Conservation (phyloP, 768 basidiomycete genomes). For the Dioszegia hungarica region DNA sequence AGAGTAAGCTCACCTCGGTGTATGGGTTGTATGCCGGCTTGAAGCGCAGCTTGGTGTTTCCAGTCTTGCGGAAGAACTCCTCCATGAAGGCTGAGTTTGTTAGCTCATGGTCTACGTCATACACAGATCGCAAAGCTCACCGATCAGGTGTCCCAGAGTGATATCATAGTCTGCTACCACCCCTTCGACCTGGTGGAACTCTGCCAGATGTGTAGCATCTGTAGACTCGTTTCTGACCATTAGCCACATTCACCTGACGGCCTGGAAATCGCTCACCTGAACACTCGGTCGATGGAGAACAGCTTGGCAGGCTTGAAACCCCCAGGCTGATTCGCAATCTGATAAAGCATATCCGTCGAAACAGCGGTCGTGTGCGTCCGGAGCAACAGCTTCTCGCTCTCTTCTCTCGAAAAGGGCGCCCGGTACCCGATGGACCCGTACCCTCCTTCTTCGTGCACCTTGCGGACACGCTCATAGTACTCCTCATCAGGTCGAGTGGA, state of each 20-base stretch:
- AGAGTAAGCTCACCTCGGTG: conserved; percentile 64
- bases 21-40: conserved; percentile 99
- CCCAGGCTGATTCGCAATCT: conserved; percentile 71
- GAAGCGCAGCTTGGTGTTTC: conserved; percentile 86
- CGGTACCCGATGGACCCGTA: conserved; percentile 94
- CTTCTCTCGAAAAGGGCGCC: conserved; percentile 89
- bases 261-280: conserved; percentile 52
- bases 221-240: conserved; percentile 77
- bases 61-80: conserved; percentile 97
- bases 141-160: conserved; percentile 91
- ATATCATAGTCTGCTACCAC: conserved; percentile 91
- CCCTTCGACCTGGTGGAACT: conserved; percentile 99
- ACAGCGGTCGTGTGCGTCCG: conserved; percentile 97
- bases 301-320: conserved; percentile 88
- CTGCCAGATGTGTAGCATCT: conserved; percentile 96
- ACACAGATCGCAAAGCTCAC: conserved; percentile 52
- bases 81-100: conserved; percentile 82
- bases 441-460: conserved; percentile 72
- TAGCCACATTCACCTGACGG: not conserved
- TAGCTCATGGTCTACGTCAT: not conserved
- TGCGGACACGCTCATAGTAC: conserved; percentile 80
- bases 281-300: conserved; percentile 97
- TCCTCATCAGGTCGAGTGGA: conserved; percentile 70
- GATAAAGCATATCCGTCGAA: conserved; percentile 87
- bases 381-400: conserved; percentile 84